A percentile compares a stretch with the other conserved stretches of the same genome.
phyloP scores from a whole-genome alignment of 106 monocot species.

The Acorus calamus region DNA sequence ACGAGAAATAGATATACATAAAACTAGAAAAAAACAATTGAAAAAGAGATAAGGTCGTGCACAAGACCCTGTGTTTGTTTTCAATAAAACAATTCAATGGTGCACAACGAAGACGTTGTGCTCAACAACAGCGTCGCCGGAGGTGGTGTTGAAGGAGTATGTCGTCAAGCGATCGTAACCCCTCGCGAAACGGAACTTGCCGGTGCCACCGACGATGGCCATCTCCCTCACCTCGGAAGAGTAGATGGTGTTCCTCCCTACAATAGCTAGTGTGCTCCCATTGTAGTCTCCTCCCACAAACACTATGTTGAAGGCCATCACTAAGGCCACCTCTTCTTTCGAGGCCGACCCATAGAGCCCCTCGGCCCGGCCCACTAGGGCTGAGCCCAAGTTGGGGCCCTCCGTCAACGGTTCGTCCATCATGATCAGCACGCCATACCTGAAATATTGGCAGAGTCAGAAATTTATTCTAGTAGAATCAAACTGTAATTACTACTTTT shows the following conservation, averaged over 20 bases:
- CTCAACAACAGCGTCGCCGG: too few relatives aligned
- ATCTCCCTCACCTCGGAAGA: background rate
- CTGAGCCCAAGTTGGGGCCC: slow-evolving; percentile 13
- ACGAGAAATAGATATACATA: too few relatives aligned
- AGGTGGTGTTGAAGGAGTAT: background rate
- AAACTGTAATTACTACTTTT: too few relatives aligned
- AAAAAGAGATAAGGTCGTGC: too few relatives aligned
- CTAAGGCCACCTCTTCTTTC: background rate
- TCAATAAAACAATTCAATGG: background rate
- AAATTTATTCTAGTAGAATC: too few relatives aligned
- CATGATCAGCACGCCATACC: slow-evolving; percentile 5
- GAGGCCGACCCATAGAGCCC: slow-evolving; percentile 19
- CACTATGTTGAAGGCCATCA: slow-evolving; percentile 9
- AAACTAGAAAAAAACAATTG: too few relatives aligned
- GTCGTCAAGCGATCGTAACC: slow-evolving; percentile 2
- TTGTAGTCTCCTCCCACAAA: slow-evolving; percentile 16
- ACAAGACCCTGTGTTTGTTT: too few relatives aligned
- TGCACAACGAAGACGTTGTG: background rate
- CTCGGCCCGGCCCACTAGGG: slow-evolving; percentile 22
- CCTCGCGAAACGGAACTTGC: slow-evolving; percentile 7
- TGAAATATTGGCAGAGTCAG: too few relatives aligned
- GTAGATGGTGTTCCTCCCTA: slow-evolving; percentile 5
- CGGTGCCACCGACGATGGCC: slow-evolving; percentile 6
- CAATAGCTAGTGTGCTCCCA: slow-evolving; percentile 25
- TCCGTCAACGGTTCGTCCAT: slow-evolving; percentile 37